Evolutionary conservation across 164 flowering plant species (phyloP).

Genomic region (Aristolochia fimbriata): DNA sequence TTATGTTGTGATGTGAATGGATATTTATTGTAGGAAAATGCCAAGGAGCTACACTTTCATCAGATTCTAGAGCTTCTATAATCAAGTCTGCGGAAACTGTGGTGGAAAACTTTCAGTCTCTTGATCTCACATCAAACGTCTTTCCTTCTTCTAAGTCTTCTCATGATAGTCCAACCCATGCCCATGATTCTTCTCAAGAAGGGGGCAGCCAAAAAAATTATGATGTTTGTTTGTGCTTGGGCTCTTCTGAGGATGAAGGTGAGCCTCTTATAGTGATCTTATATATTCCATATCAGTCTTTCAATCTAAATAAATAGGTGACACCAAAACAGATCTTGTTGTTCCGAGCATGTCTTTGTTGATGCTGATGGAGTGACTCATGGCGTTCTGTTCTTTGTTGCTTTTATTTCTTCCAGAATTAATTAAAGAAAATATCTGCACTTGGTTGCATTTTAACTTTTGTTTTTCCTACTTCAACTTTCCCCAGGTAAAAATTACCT

Average conservation of each 20-base stretch:
- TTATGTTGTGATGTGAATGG: conserved; percentile 4
- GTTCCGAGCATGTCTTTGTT: no score
- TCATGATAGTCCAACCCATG: conserved; percentile 20
- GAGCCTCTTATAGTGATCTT: neutral
- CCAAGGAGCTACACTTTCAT: conserved; percentile 18
- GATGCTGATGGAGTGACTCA: no score
- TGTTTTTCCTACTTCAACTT: no score
- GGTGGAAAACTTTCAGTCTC: conserved; percentile 31
- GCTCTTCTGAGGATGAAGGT: conserved; percentile 75
- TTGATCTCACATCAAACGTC: conserved; percentile 25
- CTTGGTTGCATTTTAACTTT: no score
- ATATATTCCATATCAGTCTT: neutral
- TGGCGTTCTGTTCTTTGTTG: neutral
- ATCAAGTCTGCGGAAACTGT: conserved; percentile 22
- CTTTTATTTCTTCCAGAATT: no score
- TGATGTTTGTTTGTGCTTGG: conserved; percentile 43
- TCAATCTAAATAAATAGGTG: no score
- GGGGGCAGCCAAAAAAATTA: conserved; percentile 14
- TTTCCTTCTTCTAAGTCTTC: conserved; percentile 19
- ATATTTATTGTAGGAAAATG: conserved; percentile 39
- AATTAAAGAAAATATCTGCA: no score
- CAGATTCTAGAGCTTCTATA: conserved; percentile 26
- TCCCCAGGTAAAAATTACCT: conserved; percentile 59
- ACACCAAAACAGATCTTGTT: no score
- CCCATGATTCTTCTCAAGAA: conserved; percentile 19